These are phyloP conservation scores for Anaeromyces robustus DNA, from an alignment of 192 early-diverging fungal species.

Conservation along the genomic window DNA sequence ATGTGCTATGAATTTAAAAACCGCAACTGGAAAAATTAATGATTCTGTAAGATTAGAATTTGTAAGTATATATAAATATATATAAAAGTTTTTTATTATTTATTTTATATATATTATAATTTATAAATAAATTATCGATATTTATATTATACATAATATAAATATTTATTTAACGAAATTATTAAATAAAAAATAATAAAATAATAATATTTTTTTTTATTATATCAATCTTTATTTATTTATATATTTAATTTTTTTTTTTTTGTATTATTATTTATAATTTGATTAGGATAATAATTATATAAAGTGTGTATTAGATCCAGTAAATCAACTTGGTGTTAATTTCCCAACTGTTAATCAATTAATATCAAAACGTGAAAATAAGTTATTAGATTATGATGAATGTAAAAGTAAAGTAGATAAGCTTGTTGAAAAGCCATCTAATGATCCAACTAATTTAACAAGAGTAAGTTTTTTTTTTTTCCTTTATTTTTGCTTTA, in stretches of 20 bases:
- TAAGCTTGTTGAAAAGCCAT: constrained; percentile 69
- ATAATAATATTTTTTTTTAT: no score
- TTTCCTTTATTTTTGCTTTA: no score
- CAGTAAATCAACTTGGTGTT: constrained; percentile 62
- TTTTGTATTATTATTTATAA: no score
- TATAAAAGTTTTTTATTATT: no score
- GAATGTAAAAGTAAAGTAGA: constrained; percentile 46
- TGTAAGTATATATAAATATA: constrained; percentile 34
- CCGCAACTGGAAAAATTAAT: constrained; percentile 63
- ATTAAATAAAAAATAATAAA: no score
- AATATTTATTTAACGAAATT: no score
- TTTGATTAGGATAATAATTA: constrained; percentile 75
- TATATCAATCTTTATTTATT: no score
- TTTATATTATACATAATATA: no score
- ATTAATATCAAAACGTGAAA: constrained; percentile 72
- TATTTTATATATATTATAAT: no score
- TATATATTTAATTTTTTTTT: background rate
- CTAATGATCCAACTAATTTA: constrained; percentile 48
- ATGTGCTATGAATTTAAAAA: constrained; percentile 67
- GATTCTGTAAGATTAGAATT: constrained; percentile 63
- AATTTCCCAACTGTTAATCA: constrained; percentile 88
- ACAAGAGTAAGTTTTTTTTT: constrained; percentile 46
- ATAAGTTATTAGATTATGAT: constrained; percentile 86
- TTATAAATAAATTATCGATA: no score
- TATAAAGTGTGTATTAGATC: constrained; percentile 73